Conservation (phyloP, 202 grass and related monocot species). For the Saccharum hybrid region DNA sequence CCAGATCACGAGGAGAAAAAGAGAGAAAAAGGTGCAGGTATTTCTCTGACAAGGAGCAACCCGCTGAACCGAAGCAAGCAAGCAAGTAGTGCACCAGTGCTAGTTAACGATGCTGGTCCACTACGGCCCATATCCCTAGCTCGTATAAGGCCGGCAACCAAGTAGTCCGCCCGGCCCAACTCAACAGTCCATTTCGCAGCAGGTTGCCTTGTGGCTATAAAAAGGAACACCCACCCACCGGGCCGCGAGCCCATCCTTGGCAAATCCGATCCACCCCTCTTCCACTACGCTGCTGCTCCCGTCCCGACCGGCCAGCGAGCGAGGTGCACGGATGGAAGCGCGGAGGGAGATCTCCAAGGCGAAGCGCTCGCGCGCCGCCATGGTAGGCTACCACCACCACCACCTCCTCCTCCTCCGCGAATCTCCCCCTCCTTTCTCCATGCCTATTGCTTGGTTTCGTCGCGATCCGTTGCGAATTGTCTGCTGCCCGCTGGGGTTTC, state of each 20-base stretch:
- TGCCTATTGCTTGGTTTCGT: neutral
- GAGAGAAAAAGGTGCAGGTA: conserved; percentile 45
- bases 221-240: too few species aligned
- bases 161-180: too few species aligned
- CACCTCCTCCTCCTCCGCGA: neutral
- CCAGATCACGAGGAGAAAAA: conserved; percentile 8
- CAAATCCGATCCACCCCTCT: neutral
- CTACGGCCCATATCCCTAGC: too few species aligned
- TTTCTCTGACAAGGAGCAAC: too few species aligned
- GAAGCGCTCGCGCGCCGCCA: neutral
- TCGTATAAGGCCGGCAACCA: too few species aligned
- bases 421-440: neutral
- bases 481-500: neutral
- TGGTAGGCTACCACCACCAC: neutral
- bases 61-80: too few species aligned
- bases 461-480: neutral
- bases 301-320: neutral
- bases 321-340: neutral
- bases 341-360: conserved; percentile 3
- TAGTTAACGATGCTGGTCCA: too few species aligned
- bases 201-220: too few species aligned
- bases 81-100: conserved; percentile 8
- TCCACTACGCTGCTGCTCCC: neutral
- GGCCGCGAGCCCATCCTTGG: neutral
- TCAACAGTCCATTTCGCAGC: too few species aligned